These are phyloP conservation scores for Sporormia fimetaria DNA, from an alignment of 495 filamentous ascomycete genomes.

Conservation along the genomic window DNA sequence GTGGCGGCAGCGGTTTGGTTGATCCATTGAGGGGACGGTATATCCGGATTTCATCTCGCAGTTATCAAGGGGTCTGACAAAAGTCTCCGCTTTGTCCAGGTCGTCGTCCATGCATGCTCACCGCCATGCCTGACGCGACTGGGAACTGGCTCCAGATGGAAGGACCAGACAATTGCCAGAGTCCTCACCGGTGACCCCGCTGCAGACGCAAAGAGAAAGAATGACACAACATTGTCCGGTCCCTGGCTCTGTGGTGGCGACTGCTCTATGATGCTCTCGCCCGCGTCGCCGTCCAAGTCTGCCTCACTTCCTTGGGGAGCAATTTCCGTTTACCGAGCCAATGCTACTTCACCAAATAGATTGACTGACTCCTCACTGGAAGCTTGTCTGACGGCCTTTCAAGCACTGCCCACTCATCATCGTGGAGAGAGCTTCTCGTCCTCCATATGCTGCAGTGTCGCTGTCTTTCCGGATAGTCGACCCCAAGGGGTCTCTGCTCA, in stretches of 20 bases:
- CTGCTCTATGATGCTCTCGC: slow-evolving; percentile 18
- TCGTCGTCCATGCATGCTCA: too few species aligned
- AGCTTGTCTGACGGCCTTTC: slow-evolving; percentile 16
- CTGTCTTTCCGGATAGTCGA: too few species aligned
- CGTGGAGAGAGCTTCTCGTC: not conserved
- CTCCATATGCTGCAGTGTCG: too few species aligned
- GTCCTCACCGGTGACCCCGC: slow-evolving; percentile 25
- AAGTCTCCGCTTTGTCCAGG: slow-evolving; percentile 15
- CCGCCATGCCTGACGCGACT: slow-evolving; percentile 13
- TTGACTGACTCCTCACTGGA: slow-evolving; percentile 22
- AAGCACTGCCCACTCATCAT: not conserved
- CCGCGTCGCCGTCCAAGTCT: slow-evolving; percentile 18
- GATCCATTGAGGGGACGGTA: slow-evolving; percentile 21
- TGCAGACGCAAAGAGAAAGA: slow-evolving; percentile 8
- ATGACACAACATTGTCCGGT: slow-evolving; percentile 16
- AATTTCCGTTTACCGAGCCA: slow-evolving; percentile 20
- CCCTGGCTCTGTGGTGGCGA: slow-evolving; percentile 23
- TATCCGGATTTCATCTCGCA: slow-evolving; percentile 19
- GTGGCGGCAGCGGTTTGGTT: slow-evolving; percentile 29
- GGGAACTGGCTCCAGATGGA: slow-evolving; percentile 25
- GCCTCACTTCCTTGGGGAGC: slow-evolving; percentile 17
- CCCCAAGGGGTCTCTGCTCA: too few species aligned
- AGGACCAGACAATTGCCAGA: slow-evolving; percentile 24
- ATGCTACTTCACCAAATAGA: slow-evolving; percentile 22
- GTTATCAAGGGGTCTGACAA: slow-evolving; percentile 23